These are phyloP conservation scores for Manihot esculenta DNA, from an alignment of 441 rosid genomes.

Conservation along the genomic window DNA sequence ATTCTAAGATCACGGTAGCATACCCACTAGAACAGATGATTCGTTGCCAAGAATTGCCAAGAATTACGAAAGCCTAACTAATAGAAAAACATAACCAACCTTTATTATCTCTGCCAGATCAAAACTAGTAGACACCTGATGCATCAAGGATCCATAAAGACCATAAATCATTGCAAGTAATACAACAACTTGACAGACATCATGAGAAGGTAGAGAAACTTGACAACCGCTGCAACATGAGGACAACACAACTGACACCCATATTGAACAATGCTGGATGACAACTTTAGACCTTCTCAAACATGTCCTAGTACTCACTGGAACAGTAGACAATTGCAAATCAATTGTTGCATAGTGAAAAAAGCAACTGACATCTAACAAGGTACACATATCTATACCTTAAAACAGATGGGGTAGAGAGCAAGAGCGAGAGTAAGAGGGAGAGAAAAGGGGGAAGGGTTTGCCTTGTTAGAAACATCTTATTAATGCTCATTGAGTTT, in stretches of 20 bases:
- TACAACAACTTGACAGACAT: constrained; percentile 62
- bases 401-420: constrained; percentile 15
- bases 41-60: constrained; percentile 41
- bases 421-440: not conserved
- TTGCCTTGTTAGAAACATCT: constrained; percentile 22
- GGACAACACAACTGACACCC: constrained; percentile 95
- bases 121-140: constrained; percentile 48
- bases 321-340: constrained; percentile 87
- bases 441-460: not conserved
- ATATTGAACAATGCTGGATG: constrained; percentile 77
- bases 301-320: constrained; percentile 99
- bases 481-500: constrained; percentile 26
- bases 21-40: constrained; percentile 39
- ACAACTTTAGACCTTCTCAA: constrained; percentile 91
- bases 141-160: constrained; percentile 53
- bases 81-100: constrained; percentile 48
- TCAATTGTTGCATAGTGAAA: constrained; percentile 47
- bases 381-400: constrained; percentile 16
- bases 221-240: constrained; percentile 95
- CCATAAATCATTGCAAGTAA: constrained; percentile 41
- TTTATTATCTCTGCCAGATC: constrained; percentile 40
- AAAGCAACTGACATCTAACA: constrained; percentile 31
- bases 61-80: constrained; percentile 49
- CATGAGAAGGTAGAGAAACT: constrained; percentile 64
- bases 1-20: constrained; percentile 39